Evolutionary conservation across 1,139 yeast genomes (phyloP).

Genomic region (Saccharomycopsis phalli): DNA sequence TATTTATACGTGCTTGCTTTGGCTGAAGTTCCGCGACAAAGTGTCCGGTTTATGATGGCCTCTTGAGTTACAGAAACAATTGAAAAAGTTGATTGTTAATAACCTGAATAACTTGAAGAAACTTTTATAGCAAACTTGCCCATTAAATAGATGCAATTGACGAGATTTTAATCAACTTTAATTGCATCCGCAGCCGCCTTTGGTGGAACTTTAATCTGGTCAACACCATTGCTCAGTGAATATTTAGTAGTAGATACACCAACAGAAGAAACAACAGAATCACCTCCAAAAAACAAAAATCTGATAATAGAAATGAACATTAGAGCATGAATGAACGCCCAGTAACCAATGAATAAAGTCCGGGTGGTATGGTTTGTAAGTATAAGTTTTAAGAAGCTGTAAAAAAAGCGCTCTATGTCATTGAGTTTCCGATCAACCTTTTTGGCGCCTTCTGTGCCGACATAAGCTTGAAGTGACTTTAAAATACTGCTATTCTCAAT

Average conservation of each 20-base stretch:
- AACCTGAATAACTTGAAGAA: too few relatives aligned
- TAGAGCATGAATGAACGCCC: constrained; percentile 53
- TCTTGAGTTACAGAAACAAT: too few relatives aligned
- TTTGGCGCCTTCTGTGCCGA: constrained; percentile 70
- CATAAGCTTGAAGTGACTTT: constrained; percentile 27
- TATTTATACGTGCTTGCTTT: too few relatives aligned
- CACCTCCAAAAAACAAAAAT: constrained; percentile 1
- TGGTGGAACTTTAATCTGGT: not conserved
- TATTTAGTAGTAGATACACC: not conserved
- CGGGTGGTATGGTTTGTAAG: constrained; percentile 68
- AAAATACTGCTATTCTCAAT: constrained; percentile 39
- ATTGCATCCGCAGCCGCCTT: constrained; percentile 4
- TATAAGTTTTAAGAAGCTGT: constrained; percentile 63
- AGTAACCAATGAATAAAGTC: constrained; percentile 64
- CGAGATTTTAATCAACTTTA: constrained; percentile 1
- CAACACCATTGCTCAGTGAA: not conserved
- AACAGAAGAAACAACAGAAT: not conserved
- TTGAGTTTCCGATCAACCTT: constrained; percentile 66
- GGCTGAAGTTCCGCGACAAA: not conserved
- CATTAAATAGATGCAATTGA: too few relatives aligned
- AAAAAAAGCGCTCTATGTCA: constrained; percentile 71
- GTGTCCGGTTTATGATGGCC: not conserved
- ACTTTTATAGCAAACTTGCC: too few relatives aligned
- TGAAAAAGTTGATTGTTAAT: too few relatives aligned
- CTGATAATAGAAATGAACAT: constrained; percentile 1